Conservation (phyloP, 2,329 filamentous ascomycete genomes). For the Penicillium digitatum region DNA sequence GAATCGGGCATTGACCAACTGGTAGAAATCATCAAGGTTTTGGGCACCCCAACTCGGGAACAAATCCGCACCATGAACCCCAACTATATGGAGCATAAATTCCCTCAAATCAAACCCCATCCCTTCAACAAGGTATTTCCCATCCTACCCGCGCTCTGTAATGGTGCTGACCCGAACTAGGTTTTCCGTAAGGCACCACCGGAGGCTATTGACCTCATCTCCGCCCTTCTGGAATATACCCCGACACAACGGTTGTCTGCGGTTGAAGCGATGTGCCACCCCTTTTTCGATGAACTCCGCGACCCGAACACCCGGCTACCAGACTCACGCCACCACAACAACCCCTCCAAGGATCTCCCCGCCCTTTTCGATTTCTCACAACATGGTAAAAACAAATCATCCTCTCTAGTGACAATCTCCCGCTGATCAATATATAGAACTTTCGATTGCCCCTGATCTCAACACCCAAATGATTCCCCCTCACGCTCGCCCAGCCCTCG, state of each 20-base stretch:
- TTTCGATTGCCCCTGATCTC: constrained; percentile 87
- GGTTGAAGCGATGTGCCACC: constrained; percentile 94
- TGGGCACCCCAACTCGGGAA: constrained; percentile 92
- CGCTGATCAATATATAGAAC: constrained; percentile 56
- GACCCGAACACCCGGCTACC: constrained; percentile 87
- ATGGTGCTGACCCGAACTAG: constrained; percentile 38
- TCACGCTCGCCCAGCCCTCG: constrained; percentile 72
- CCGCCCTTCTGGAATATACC: constrained; percentile 90
- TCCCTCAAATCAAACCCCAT: constrained; percentile 98
- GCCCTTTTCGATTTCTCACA: constrained; percentile 87
- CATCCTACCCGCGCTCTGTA: background rate
- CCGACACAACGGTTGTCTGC: constrained; percentile 91
- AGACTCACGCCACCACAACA: constrained; percentile 85
- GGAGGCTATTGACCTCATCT: constrained; percentile 92
- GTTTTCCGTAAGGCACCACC: constrained; percentile 95
- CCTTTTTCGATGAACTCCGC: constrained; percentile 95
- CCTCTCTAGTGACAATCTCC: background rate
- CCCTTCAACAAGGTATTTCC: constrained; percentile 80
- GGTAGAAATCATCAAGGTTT: constrained; percentile 98
- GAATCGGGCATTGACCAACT: constrained; percentile 98
- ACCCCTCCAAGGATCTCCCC: constrained; percentile 75
- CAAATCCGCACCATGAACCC: constrained; percentile 99
- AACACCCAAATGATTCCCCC: constrained; percentile 84
- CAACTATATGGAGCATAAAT: constrained; percentile 99
- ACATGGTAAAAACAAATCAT: constrained; percentile 65